Conservation (phyloP, 108 stramenopile genomes). For the Cyclotella cryptica region DNA sequence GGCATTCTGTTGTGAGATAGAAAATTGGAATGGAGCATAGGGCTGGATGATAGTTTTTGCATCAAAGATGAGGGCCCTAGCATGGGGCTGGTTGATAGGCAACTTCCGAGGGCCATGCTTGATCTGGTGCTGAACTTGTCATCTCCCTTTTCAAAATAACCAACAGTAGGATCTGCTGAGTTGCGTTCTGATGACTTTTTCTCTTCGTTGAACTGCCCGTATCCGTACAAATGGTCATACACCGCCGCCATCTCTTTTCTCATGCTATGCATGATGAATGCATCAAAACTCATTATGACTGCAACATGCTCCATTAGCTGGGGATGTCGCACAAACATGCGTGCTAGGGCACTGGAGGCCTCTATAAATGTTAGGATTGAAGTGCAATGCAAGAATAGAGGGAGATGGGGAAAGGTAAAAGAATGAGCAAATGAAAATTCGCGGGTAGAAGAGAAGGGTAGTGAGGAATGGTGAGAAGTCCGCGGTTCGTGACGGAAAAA, state of each 20-base stretch:
- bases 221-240: conserved; percentile 37
- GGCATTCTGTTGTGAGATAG: background rate
- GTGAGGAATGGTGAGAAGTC: no score
- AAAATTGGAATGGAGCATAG: background rate
- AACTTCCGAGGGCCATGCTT: conserved; percentile 19
- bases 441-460: no score
- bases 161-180: background rate
- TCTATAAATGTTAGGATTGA: conserved; percentile 4
- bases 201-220: background rate
- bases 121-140: conserved; percentile 1
- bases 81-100: conserved; percentile 41
- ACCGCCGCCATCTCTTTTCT: conserved; percentile 53
- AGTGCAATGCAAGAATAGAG: no score
- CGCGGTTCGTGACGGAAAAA: no score
- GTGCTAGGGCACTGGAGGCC: conserved; percentile 36
- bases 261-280: conserved; percentile 53
- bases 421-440: no score
- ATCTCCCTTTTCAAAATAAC: conserved; percentile 4
- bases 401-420: no score
- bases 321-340: conserved; percentile 55
- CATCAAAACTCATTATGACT: conserved; percentile 62
- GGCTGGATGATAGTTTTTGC: conserved; percentile 16
- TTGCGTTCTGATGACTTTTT: background rate
- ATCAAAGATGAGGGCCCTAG: conserved; percentile 10
- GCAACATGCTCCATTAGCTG: conserved; percentile 56